Base-by-base conservation (phyloP, 768 basidiomycete species). In the Mycena filopes region DNA sequence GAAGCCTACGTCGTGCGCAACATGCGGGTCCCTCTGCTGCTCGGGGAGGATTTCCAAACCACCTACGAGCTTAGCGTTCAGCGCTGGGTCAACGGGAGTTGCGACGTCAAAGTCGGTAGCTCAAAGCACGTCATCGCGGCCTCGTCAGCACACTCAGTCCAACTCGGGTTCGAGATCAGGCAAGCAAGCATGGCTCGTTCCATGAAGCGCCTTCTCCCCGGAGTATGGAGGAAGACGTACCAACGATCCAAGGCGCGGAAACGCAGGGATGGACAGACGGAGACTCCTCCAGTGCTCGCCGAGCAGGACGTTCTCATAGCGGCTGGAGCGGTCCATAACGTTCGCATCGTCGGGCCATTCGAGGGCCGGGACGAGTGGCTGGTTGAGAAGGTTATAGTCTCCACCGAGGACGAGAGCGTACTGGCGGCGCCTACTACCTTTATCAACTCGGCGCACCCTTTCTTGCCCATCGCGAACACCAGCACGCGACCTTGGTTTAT, bases 1-100 rank as follows among this genome's bases (percentile, higher is more conserved):
- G 73, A 74, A 42, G 63, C 69, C 5, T 74, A 73, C 46, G 70
- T 74, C 0, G 71, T 73, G 0, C 55, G 71, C 7, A 65, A 63
- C 10, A 75, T 75, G 74, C 49, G 57, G 0, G 72, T 72, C 0
- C 69, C 70, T 15, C 15, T 75, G 0, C 67, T 74, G 3, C 56
- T 75, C 1, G 72, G 74, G 16, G 55, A 55, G 16, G 55, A 55
- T 28, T 55, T 55, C 55, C 55, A 55, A 21, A 18, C 55, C 10
- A 51, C 43, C 1, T 73, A 74, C 54, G 70, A 69, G 41, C 20
- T 75, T 10, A 49, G 29, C 10, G 65, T 72, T 6, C 18, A 26
- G 20, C 59, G 70, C 0, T 57, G 47, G 16, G 28, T 62, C 10
- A 55, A 58, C 1, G 58, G 55, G 0, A 45, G 51, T 20, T 53